Percentiles rank a stretch among this genome's conserved stretches.
Conservation (phyloP, 352 stramenopile species). For the Globisporangium megalacanthum region DNA sequence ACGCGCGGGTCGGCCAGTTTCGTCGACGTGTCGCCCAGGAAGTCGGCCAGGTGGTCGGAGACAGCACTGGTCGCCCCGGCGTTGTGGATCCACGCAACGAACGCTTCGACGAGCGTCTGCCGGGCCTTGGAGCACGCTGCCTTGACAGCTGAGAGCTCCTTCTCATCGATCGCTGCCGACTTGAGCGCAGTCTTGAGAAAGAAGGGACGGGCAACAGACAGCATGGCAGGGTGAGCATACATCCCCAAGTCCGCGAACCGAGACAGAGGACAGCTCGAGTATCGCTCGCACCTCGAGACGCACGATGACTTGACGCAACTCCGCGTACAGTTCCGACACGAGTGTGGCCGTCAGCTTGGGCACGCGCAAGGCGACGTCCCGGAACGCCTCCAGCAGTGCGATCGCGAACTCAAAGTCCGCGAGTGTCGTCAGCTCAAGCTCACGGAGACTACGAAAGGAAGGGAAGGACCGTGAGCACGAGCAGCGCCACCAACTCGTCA, state of each 20-base stretch:
- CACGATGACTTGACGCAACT: constrained; percentile 42
- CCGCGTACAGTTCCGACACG: constrained; percentile 29
- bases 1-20: constrained; percentile 68
- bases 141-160: constrained; percentile 42
- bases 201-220: neutral
- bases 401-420: constrained; percentile 56
- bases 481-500: neutral
- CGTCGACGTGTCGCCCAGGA: constrained; percentile 48
- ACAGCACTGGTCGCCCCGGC: constrained; percentile 24
- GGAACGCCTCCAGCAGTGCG: constrained; percentile 44
- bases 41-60: constrained; percentile 27
- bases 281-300: constrained; percentile 39
- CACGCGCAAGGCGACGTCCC: constrained; percentile 42
- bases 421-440: constrained; percentile 23
- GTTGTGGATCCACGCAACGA: constrained; percentile 65
- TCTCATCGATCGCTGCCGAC: constrained; percentile 24
- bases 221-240: neutral
- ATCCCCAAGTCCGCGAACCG: neutral
- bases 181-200: constrained; percentile 18
- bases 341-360: constrained; percentile 20
- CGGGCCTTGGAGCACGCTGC: constrained; percentile 46
- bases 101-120: constrained; percentile 54
- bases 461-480: neutral
- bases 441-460: constrained; percentile 26
- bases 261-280: neutral